Evolutionary conservation across 306 rosid genomes (phyloP), one percentile per base, ranked within the genome.

Genomic region (Notholithocarpus densiflorus): DNA sequence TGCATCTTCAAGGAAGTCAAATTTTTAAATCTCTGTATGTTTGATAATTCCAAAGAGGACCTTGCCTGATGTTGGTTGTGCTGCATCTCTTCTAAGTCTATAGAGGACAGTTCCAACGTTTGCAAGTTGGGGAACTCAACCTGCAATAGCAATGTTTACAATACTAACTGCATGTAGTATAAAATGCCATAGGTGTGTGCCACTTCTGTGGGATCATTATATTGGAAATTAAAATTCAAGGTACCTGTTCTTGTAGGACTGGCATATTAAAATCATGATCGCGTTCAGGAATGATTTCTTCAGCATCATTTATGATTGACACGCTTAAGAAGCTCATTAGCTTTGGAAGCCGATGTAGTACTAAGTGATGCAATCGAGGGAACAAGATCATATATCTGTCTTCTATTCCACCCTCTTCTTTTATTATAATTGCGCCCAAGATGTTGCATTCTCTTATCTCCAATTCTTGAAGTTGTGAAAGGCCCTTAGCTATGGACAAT

Each of bases 191-290:
- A 13, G 11, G 12, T 43, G 48, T 43, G 51, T 8, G 11, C 12
- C 51, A 43, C 12, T 2, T 43, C 0, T 8, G 51, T 2, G 12
- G 14, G 11, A 43, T 43, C 51, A 43, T 43, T 11, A 10, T 1
- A 5, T 43, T 9, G 3, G 1, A 9, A 66, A 8, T 5, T 55
- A 0, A 5, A 34, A 0, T 34, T 34, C 0, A 0, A 1, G 5
- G 23, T 69, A 78, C 71, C 70, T 70, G 43, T 2, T 40, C 29
- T 3, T 70, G 48, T 71, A 78, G 71, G 6, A 78, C 20, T 15
- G 81, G 80, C 5, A 66, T 19, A 0, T 8, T 2, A 3, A 43
- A 40, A 43, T 43, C 51, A 43, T 9, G 51, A 0, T 9, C 2
- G 13, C 14, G 1, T 5, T 43, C 14, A 10, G 12, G 48, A 43